A percentile compares a stretch with the other conserved stretches of the same genome.
These are phyloP conservation scores for Fallopia convolvulus DNA, from an alignment of 148 eudicot species.

Conservation along the genomic window DNA sequence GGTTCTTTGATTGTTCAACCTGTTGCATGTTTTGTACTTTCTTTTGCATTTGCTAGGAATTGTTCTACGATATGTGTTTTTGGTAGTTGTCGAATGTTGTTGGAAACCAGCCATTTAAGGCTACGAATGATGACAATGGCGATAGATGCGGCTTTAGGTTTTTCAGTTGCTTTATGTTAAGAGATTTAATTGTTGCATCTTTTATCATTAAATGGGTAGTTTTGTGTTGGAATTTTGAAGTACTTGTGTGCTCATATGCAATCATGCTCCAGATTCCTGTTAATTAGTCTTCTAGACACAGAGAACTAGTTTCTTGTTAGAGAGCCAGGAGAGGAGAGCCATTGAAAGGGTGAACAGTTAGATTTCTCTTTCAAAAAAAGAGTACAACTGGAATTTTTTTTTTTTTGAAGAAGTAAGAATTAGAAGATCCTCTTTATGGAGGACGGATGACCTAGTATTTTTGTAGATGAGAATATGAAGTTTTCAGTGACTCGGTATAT, in stretches of 20 bases:
- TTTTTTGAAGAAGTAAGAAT: too few relatives aligned
- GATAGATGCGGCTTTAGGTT: slow-evolving; percentile 2
- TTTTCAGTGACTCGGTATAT: too few relatives aligned
- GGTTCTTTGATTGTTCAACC: background rate
- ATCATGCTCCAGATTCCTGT: too few relatives aligned
- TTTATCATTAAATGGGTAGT: background rate
- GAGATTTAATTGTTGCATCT: background rate
- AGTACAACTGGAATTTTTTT: too few relatives aligned
- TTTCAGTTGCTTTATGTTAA: background rate
- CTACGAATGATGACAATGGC: slow-evolving; percentile 6
- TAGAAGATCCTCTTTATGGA: too few relatives aligned
- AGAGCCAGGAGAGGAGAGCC: too few relatives aligned
- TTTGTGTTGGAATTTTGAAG: background rate
- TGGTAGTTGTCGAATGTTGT: slow-evolving; percentile 3
- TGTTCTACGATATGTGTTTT: background rate
- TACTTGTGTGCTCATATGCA: background rate
- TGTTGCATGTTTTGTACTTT: background rate
- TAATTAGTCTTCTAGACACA: too few relatives aligned
- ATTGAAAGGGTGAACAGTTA: too few relatives aligned
- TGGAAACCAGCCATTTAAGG: background rate
- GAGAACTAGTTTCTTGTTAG: too few relatives aligned
- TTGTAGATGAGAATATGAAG: too few relatives aligned
- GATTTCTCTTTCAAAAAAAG: too few relatives aligned
- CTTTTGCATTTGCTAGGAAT: background rate
- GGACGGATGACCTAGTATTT: too few relatives aligned